phyloP scores from a whole-genome alignment of 2,329 filamentous ascomycete species.

The Trichoderma sp. region DNA sequence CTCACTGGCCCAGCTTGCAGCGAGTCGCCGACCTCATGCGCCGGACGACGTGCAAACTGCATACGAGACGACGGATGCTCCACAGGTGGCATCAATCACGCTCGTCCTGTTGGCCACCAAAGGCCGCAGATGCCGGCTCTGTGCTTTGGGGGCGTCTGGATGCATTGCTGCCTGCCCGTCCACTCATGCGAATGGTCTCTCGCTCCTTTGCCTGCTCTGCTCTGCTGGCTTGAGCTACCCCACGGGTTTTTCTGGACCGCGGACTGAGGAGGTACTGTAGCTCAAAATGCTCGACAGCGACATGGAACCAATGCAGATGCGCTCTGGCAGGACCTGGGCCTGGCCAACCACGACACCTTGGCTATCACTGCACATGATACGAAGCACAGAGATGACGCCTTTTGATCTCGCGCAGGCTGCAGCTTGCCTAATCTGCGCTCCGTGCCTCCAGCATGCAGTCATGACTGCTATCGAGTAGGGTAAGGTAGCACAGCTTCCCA shows the following conservation, averaged over 20 bases:
- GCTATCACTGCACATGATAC: not conserved
- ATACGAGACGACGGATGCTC: slow-evolving; percentile 15
- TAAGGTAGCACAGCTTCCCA: no score
- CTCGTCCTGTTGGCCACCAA: slow-evolving; percentile 13
- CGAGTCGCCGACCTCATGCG: not conserved
- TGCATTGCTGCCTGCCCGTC: slow-evolving; percentile 28
- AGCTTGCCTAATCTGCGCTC: slow-evolving; percentile 2
- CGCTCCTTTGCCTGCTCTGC: not conserved
- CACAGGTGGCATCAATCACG: slow-evolving; percentile 24
- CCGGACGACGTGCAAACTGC: slow-evolving; percentile 20
- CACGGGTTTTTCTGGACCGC: slow-evolving; percentile 17
- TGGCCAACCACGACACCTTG: not conserved
- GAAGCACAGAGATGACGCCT: slow-evolving; percentile 3
- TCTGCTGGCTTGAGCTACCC: slow-evolving; percentile 4
- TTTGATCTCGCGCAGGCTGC: not conserved
- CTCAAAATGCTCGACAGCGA: not conserved
- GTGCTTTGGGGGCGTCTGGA: not conserved
- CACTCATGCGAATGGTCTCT: not conserved
- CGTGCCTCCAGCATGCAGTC: not conserved
- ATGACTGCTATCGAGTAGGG: not conserved
- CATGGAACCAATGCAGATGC: not conserved
- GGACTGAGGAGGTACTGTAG: slow-evolving; percentile 9
- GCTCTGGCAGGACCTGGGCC: no score
- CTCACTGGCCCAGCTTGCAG: slow-evolving; percentile 16
- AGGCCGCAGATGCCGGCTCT: slow-evolving; percentile 18